A percentile compares a stretch with the other conserved stretches of the same genome.
Evolutionary conservation across 2,329 filamentous ascomycete species (phyloP).

Genomic region (Mycosphaerella sp.): DNA sequence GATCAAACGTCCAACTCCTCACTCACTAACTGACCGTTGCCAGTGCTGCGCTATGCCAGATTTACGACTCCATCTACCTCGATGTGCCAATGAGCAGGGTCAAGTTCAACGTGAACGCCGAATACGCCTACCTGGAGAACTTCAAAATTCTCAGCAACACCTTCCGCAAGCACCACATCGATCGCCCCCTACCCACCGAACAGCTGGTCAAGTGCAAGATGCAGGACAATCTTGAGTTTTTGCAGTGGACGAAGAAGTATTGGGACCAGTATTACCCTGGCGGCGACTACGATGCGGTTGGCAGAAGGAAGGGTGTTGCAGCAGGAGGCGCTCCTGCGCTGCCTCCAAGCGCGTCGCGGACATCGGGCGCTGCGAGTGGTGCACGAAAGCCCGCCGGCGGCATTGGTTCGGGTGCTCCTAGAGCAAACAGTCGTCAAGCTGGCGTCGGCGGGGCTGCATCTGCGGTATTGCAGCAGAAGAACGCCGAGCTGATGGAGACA

Average conservation of each 20-base stretch:
- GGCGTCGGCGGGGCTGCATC: conserved; percentile 48
- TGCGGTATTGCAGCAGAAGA: conserved; percentile 75
- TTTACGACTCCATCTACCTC: conserved; percentile 96
- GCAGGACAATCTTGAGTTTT: conserved; percentile 99
- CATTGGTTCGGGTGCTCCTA: conserved; percentile 43
- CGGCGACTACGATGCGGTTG: conserved; percentile 89
- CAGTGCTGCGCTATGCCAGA: conserved; percentile 91
- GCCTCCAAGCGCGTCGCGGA: conserved; percentile 16
- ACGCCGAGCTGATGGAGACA: conserved; percentile 84
- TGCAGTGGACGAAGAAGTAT: conserved; percentile 93
- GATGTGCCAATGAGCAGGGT: conserved; percentile 93
- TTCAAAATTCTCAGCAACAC: conserved; percentile 93
- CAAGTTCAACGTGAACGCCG: conserved; percentile 96
- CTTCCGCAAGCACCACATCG: conserved; percentile 80
- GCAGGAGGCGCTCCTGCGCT: conserved; percentile 45
- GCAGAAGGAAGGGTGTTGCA: conserved; percentile 68
- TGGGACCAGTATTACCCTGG: conserved; percentile 99
- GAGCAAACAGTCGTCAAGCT: conserved; percentile 43
- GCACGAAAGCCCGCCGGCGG: conserved; percentile 45
- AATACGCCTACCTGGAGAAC: conserved; percentile 97
- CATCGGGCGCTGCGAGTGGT: conserved; percentile 48
- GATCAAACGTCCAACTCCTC: conserved; percentile 29
- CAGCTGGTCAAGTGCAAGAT: conserved; percentile 96
- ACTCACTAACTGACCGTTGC: conserved; percentile 16
- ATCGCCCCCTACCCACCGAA: conserved; percentile 84